These are phyloP conservation scores for Coniferiporia sulphurascens DNA, from an alignment of 1,284 basidiomycete species.

Conservation along the genomic window DNA sequence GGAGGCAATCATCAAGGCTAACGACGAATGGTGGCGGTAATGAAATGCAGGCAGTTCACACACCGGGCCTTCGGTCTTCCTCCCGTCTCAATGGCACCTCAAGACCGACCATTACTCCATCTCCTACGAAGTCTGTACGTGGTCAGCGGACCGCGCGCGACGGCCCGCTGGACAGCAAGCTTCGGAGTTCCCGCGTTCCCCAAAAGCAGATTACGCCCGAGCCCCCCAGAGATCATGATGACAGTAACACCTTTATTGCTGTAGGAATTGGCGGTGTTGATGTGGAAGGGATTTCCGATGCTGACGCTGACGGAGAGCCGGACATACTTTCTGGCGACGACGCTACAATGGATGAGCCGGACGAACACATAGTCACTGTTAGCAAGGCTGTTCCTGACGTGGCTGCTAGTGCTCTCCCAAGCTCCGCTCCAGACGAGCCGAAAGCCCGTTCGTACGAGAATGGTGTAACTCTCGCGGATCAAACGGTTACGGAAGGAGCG, in stretches of 20 bases:
- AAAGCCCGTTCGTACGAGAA: not conserved
- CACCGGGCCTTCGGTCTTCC: not conserved
- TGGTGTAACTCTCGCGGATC: not conserved
- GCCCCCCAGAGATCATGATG: conserved; percentile 13
- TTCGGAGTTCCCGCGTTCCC: not conserved
- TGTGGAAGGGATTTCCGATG: conserved; percentile 36
- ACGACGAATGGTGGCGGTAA: conserved; percentile 9
- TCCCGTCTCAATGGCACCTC: conserved; percentile 8
- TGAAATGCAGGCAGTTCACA: not conserved
- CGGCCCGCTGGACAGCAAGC: not conserved
- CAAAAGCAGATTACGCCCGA: not conserved
- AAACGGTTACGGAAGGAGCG: not conserved
- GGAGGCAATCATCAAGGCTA: conserved; percentile 12
- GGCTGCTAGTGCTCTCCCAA: not conserved
- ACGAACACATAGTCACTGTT: not conserved
- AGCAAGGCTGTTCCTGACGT: not conserved
- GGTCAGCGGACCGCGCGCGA: not conserved
- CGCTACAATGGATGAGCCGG: not conserved
- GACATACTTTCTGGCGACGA: conserved; percentile 22
- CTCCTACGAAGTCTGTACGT: conserved; percentile 1
- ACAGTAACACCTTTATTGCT: not conserved
- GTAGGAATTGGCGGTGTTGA: conserved; percentile 26
- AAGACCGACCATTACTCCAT: not conserved
- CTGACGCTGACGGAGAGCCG: conserved; percentile 37
- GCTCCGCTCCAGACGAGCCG: not conserved